Percentiles rank a stretch among this genome's conserved stretches.
phyloP scores from a whole-genome alignment of 1,284 basidiomycete genomes.

The Cutaneotrichosporon sp. region DNA sequence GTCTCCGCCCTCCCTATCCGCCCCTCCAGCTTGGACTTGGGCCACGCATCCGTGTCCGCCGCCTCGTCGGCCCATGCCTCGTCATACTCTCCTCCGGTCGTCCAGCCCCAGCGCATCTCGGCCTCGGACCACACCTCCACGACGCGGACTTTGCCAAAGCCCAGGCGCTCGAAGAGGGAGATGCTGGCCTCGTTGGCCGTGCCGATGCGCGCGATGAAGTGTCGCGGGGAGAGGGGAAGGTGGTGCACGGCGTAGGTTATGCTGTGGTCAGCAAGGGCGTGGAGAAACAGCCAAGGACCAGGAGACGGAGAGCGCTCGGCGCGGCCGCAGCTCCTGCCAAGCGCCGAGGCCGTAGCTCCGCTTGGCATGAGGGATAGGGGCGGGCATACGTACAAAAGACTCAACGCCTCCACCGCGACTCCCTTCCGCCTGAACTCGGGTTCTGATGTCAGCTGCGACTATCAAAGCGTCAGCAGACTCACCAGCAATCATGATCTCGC shows the following conservation, averaged over 20 bases:
- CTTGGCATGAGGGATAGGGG: slow-evolving; percentile 10
- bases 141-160: slow-evolving; percentile 65
- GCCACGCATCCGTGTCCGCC: background rate
- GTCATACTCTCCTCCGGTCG: background rate
- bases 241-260: slow-evolving; percentile 43
- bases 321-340: too few species aligned
- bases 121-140: slow-evolving; percentile 73
- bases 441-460: slow-evolving; percentile 8
- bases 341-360: too few species aligned
- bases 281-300: too few species aligned
- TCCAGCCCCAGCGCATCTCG: slow-evolving; percentile 61
- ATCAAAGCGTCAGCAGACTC: slow-evolving; percentile 21
- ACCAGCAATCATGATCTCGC: slow-evolving; percentile 83
- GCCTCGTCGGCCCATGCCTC: background rate
- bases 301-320: too few species aligned
- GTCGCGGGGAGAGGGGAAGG: slow-evolving; percentile 26
- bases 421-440: slow-evolving; percentile 13
- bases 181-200: slow-evolving; percentile 61
- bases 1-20: background rate
- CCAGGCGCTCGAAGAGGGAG: slow-evolving; percentile 66
- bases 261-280: slow-evolving; percentile 47
- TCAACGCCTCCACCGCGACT: slow-evolving; percentile 65
- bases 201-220: slow-evolving; percentile 63
- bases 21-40: background rate
- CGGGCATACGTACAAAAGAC: slow-evolving; percentile 57